Percentiles rank a stretch among this genome's conserved stretches.
Evolutionary conservation across 2,329 filamentous ascomycete species (phyloP).

Genomic region (Penicillium sp.): DNA sequence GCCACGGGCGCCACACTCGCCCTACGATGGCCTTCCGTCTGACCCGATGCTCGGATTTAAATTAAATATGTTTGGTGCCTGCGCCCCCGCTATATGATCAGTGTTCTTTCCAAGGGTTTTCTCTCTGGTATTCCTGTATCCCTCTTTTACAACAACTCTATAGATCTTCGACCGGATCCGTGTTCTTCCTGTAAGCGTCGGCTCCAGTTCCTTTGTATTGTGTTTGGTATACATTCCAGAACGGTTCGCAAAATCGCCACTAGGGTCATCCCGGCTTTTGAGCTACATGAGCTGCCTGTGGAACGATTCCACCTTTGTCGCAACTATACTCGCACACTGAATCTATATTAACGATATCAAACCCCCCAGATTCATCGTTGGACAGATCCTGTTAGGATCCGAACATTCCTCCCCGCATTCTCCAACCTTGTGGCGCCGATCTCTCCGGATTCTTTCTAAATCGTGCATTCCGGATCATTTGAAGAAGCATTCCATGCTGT

Average conservation of each 20-base stretch:
- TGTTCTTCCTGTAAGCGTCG: conserved; percentile 4
- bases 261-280: not conserved
- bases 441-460: conserved; percentile 11
- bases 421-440: conserved; percentile 14
- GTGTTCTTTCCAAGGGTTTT: not conserved
- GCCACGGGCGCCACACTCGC: conserved; percentile 12
- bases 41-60: conserved; percentile 4
- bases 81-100: not conserved
- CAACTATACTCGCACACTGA: not conserved
- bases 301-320: not conserved
- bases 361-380: not conserved
- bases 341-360: not conserved
- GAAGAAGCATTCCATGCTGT: conserved; percentile 20
- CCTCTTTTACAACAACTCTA: not conserved
- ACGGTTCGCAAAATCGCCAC: conserved; percentile 2
- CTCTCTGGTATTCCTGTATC: not conserved
- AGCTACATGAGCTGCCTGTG: not conserved
- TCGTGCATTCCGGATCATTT: conserved; percentile 17
- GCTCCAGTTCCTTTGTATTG: not conserved
- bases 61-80: not conserved
- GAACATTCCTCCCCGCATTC: conserved; percentile 23
- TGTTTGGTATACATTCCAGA: conserved; percentile 6
- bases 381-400: not conserved
- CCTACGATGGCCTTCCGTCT: conserved; percentile 6
- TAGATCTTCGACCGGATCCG: not conserved